Base-by-base conservation (phyloP, 768 basidiomycete genomes). In the Leccinum variicolor region DNA sequence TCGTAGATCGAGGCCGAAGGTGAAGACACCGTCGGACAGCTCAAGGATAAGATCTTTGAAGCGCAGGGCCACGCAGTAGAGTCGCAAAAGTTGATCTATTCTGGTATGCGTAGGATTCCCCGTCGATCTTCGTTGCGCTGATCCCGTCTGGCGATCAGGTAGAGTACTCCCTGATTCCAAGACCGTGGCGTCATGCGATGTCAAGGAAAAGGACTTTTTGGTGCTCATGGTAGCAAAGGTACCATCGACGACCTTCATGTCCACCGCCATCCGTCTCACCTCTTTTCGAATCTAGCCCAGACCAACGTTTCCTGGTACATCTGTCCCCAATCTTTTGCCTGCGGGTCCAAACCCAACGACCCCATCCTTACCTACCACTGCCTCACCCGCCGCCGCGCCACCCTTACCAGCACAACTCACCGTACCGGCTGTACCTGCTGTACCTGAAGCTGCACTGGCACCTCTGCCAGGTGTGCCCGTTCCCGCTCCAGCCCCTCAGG, bases 161-260 rank as follows among this genome's bases (percentile, higher is more conserved):
- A 95, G 96, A 80, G 89, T 99, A 49, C 81, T 98, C 21, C 70
- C 84, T 10, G 94, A 99, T 72, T 84, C 85, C 57, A 95, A 94
- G 78, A 89, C 89, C 2, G 82, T 99, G 34, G 90, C 83, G 65
- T 88, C 90, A 48, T 90, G 89, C 67, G 85, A 89, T 54, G 91
- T 98, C 79, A 95, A 97, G 77, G 96, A 98, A 75, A 98, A 97
- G 78, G 96, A 97, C 73, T 99, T 99, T 77, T 77, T 98, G 59
- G 97, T 99, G n/a, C 84, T 99, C 45, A 99, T 98, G 96, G 92
- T 98, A 33, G 84, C 94, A 52, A 98, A 97, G 85, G 95, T 95
- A 61, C 58, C 47, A 60, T 55, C 47, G 34, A 46, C 52, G 77
- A 46, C 14, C 39, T 21, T 33, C 19, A n/a, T 53, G 53, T 29